Percentiles rank a stretch among this genome's conserved stretches.
phyloP scores from a whole-genome alignment of 306 rosid species.

The Quercus alba region DNA sequence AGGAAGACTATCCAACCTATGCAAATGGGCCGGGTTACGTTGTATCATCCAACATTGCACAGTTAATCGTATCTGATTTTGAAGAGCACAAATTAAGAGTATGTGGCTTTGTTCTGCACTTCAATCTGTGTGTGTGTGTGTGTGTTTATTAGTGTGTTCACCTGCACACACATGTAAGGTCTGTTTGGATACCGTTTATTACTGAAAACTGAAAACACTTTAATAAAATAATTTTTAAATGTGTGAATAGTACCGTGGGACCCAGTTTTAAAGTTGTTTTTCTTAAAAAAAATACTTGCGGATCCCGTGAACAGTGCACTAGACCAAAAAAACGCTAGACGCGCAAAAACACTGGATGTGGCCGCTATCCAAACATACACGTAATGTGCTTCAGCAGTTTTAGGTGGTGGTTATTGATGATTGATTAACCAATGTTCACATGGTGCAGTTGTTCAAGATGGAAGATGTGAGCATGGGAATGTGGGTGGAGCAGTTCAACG shows the following conservation, averaged over 20 bases:
- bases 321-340: too few relatives aligned
- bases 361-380: too few relatives aligned
- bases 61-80: conserved; percentile 58
- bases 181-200: too few relatives aligned
- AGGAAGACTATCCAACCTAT: conserved; percentile 90
- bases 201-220: too few relatives aligned
- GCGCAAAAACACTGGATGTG: too few relatives aligned
- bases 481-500: conserved; percentile 89
- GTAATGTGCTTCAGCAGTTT: neutral
- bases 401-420: neutral
- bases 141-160: neutral
- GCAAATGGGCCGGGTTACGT: conserved; percentile 96
- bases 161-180: neutral
- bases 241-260: too few relatives aligned
- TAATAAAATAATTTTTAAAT: too few relatives aligned
- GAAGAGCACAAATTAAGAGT: conserved; percentile 72
- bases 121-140: neutral
- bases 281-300: too few relatives aligned
- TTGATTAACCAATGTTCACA: neutral
- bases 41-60: conserved; percentile 71
- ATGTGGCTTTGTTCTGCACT: conserved; percentile 13
- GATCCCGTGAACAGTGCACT: too few relatives aligned
- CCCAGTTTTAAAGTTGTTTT: too few relatives aligned
- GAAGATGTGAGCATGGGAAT: conserved; percentile 99
- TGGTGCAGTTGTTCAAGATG: conserved; percentile 84